Evolutionary conservation across 108 stramenopile genomes (phyloP).

Genomic region (Nitzschia inconspicua): DNA sequence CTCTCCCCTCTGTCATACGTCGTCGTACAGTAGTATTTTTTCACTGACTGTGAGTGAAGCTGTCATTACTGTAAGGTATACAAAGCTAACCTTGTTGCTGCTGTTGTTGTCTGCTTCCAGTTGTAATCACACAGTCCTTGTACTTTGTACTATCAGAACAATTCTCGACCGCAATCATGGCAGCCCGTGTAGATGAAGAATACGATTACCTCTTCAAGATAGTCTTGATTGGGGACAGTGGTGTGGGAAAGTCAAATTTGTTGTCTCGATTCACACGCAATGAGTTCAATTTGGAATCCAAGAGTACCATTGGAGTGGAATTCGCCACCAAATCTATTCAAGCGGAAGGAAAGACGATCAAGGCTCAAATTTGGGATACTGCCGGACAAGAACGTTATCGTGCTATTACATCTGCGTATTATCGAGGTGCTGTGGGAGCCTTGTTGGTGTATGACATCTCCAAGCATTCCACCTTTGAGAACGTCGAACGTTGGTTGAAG

Average conservation of each 20-base stretch:
- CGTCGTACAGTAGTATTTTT: neutral
- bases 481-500: conserved; percentile 98
- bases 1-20: neutral
- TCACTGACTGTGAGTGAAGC: neutral
- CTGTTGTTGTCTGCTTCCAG: neutral
- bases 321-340: conserved; percentile 92
- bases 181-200: conserved; percentile 90
- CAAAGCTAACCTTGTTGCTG: neutral
- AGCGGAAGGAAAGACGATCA: conserved; percentile 91
- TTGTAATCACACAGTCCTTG: neutral
- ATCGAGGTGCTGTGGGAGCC: conserved; percentile 65
- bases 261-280: conserved; percentile 97
- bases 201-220: conserved; percentile 97
- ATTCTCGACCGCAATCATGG: conserved; percentile 35
- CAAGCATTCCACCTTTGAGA: conserved; percentile 97
- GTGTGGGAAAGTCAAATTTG: conserved; percentile 97
- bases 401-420: conserved; percentile 96
- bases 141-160: neutral
- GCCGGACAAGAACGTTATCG: conserved; percentile 98
- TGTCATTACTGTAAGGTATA: neutral
- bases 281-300: conserved; percentile 98
- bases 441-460: conserved; percentile 97
- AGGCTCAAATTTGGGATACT: conserved; percentile 99
- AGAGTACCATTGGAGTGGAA: conserved; percentile 98
- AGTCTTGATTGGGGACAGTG: conserved; percentile 86